A percentile compares a stretch with the other conserved stretches of the same genome.
phyloP scores from a whole-genome alignment of 2,329 filamentous ascomycete species.

The Drechslerella coelobrocha region DNA sequence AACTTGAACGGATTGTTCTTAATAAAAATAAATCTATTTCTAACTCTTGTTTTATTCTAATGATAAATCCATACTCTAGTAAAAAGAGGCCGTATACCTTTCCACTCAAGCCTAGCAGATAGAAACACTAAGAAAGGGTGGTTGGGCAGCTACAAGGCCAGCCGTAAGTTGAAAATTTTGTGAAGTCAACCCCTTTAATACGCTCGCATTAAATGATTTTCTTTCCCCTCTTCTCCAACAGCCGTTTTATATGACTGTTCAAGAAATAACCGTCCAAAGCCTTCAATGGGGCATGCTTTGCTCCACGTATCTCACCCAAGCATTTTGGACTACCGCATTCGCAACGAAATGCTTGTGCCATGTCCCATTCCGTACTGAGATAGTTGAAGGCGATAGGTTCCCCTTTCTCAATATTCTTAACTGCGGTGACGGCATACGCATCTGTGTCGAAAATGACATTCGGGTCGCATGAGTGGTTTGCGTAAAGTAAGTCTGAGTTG shows the following conservation, averaged over 20 bases:
- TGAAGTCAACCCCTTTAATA: no score
- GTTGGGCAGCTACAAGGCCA: no score
- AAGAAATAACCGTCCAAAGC: constrained; percentile 68
- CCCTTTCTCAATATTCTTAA: constrained; percentile 64
- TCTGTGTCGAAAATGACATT: constrained; percentile 70
- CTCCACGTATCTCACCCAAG: constrained; percentile 69
- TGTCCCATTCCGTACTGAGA: constrained; percentile 75
- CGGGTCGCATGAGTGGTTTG: constrained; percentile 73
- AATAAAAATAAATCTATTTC: no score
- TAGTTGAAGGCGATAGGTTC: constrained; percentile 76
- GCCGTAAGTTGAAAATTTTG: no score
- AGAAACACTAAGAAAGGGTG: no score
- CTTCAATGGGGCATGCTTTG: constrained; percentile 65
- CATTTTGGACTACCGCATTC: constrained; percentile 67
- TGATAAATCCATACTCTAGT: no score
- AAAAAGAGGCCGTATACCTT: no score
- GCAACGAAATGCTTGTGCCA: constrained; percentile 75
- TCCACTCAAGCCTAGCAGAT: no score
- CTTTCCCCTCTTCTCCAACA: constrained; percentile 61
- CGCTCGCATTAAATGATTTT: no score
- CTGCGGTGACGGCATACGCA: constrained; percentile 66
- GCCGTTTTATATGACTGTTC: constrained; percentile 67
- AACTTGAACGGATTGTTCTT: no score
- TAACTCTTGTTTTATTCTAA: no score
- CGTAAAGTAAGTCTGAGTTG: constrained; percentile 72